phyloP scores from a whole-genome alignment of 1,284 basidiomycete genomes.

The Irpex sp. region DNA sequence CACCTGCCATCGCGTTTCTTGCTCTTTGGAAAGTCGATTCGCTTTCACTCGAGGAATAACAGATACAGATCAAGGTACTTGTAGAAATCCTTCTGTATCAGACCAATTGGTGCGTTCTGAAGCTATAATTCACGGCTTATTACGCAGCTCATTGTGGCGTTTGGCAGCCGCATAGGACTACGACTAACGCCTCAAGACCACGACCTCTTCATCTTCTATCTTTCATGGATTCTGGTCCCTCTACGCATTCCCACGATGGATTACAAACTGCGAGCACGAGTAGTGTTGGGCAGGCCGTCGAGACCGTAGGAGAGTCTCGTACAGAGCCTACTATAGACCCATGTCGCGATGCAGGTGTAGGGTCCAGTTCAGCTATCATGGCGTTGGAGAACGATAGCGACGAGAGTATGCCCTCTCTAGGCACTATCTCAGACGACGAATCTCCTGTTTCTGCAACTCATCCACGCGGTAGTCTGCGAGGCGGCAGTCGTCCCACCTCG shows the following conservation, averaged over 20 bases:
- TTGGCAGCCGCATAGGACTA: not conserved
- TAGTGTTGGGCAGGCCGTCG: not conserved
- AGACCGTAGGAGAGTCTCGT: not conserved
- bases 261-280: not conserved
- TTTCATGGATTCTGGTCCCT: not conserved
- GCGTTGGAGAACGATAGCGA: not conserved
- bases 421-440: slow-evolving; percentile 3
- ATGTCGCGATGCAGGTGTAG: not conserved
- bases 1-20: no score
- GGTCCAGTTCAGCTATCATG: not conserved
- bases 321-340: not conserved
- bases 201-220: not conserved
- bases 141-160: not conserved
- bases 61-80: no score
- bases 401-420: slow-evolving; percentile 1
- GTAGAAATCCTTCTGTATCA: not conserved
- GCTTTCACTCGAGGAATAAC: no score
- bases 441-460: not conserved
- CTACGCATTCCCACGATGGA: not conserved
- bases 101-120: not conserved
- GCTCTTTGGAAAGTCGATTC: no score
- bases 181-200: not conserved
- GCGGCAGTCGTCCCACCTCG: not conserved
- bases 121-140: not conserved
- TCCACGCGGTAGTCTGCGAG: not conserved